phyloP scores from a whole-genome alignment of 176 grass and related monocot species.

The Carex cristatella region DNA sequence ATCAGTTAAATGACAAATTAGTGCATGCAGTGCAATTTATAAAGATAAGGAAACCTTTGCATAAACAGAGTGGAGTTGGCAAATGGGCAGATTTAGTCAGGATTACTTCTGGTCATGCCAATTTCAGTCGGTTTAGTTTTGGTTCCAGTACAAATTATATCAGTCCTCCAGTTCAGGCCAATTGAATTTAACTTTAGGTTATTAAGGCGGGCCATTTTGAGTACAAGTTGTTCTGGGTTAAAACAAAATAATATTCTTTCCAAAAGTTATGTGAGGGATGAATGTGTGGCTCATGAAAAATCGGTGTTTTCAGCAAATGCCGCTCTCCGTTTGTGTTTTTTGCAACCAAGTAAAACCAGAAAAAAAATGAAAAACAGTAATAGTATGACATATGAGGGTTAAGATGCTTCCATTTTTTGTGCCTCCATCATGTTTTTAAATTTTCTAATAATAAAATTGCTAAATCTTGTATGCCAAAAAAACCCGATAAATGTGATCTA shows the following conservation, averaged over 20 bases:
- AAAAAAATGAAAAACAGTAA: conserved; percentile 18
- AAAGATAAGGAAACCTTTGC: neutral
- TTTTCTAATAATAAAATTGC: no score
- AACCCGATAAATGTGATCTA: no score
- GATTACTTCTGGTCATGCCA: neutral
- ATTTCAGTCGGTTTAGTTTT: neutral
- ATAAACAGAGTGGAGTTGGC: neutral
- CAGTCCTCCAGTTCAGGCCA: neutral
- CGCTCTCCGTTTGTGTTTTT: neutral
- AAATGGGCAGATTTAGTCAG: neutral
- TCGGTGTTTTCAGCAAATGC: neutral
- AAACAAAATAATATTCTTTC: neutral
- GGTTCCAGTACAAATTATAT: neutral
- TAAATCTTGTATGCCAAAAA: no score
- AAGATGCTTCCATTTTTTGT: no score
- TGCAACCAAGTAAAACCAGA: conserved; percentile 14
- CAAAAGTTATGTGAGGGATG: neutral
- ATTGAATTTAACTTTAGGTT: neutral
- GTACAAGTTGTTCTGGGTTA: neutral
- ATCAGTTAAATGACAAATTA: conserved; percentile 8
- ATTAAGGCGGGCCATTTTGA: neutral
- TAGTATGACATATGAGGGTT: neutral
- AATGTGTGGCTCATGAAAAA: neutral
- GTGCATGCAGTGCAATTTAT: neutral
- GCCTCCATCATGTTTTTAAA: no score